Evolutionary conservation across 257 asterid species (phyloP).

Genomic region (Solanum bukasovii): DNA sequence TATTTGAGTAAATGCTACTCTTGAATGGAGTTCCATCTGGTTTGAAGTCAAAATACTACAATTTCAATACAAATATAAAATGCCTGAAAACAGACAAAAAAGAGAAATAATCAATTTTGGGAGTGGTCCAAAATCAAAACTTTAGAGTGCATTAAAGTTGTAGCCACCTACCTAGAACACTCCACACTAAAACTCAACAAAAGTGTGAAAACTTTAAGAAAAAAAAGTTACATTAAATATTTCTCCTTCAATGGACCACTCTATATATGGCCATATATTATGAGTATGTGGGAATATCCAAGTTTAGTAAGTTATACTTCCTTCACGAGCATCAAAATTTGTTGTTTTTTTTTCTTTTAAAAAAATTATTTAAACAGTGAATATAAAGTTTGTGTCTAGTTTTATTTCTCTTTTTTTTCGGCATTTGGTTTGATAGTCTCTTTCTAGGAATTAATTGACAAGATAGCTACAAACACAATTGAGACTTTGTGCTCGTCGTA

Average conservation of each 20-base stretch:
- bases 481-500: background rate
- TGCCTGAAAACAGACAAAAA: accelerated
- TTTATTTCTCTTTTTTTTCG: background rate
- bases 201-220: background rate
- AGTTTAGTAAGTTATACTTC: constrained; percentile 17
- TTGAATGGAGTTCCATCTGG: accelerated
- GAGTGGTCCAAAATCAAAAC: constrained; percentile 1
- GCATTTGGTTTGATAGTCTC: constrained; percentile 14
- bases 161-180: constrained; percentile 11
- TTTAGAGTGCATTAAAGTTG: background rate
- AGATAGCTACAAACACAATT: constrained; percentile 15
- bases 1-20: accelerated
- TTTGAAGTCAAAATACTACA: too few relatives aligned
- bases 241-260: background rate
- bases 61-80: too few relatives aligned
- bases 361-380: constrained; percentile 6
- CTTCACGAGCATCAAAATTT: constrained; percentile 12
- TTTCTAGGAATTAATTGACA: constrained; percentile 22
- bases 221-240: background rate
- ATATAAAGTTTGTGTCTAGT: constrained; percentile 1
- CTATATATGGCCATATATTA: background rate
- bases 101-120: background rate
- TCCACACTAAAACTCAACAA: constrained; percentile 3
- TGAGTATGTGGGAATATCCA: constrained; percentile 17
- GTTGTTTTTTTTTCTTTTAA: background rate